Base-by-base conservation (phyloP, 2,329 filamentous ascomycete species). In the Ceratocystis diversiconidia region DNA sequence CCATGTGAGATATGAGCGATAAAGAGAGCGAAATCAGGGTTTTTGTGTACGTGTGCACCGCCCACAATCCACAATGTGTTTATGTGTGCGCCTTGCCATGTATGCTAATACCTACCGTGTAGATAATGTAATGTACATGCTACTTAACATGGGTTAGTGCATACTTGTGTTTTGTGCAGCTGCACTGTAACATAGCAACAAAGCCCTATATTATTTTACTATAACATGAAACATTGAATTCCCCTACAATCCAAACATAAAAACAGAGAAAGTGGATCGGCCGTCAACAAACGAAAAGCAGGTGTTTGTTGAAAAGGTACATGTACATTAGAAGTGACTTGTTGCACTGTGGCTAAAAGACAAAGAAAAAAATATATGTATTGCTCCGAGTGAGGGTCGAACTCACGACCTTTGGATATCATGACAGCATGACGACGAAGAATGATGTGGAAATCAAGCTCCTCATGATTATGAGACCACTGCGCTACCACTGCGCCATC, bases 401-500 rank as follows among this genome's bases (percentile, higher is more conserved):
- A 68, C 67, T 67, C 67, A 67, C 65, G 67, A 68, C 65, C 67
- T 68, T 68, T 66, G 65, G 67, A 68, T 68, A 52, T 61, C 61
- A 66, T 63, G 52, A 59, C 22, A 59, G 10, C 22, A 30, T 59
- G 12, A 30, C 17, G 3, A 36, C 10, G 32, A 12, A 36, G 32
- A 36, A 36, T 36, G 32, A 36, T 36, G 10, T 32, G 25, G 61
- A 62, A 62, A 67, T 50, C 66, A 67, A 67, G 62, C 62, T 65
- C 66, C 66, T 67, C 66, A 67, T 64, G 48, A 67, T 30, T 65
- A 67, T 67, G 66, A 67, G 66, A 65, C 66, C 66, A 67, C 66
- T 67, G 65, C 65, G 65, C 65, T 65, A 67, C 65, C 62, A 67
- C 65, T 67, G 65, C 65, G 65, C 65, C 65, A 67, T 67, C 65